Evolutionary conservation across 257 asterid genomes (phyloP).

Genomic region (Sherardia arvensis): DNA sequence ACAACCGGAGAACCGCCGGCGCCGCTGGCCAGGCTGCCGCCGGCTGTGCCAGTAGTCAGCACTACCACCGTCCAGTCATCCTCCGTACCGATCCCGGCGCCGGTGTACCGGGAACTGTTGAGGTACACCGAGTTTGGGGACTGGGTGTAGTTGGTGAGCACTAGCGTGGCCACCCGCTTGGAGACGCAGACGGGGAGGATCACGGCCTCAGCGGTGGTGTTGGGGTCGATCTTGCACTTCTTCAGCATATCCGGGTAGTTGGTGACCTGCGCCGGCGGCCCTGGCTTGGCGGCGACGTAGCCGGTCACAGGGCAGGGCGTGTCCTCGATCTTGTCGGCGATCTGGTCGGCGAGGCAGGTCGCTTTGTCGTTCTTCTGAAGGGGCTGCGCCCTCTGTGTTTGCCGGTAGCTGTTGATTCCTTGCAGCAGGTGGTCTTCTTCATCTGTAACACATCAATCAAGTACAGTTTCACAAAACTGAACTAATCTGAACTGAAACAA

Average conservation of each 20-base stretch:
- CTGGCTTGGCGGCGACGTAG: conserved; percentile 2
- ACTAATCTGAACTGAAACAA: too few species aligned
- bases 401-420: conserved; percentile 69
- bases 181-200: conserved; percentile 74
- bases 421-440: conserved; percentile 49
- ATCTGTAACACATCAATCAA: conserved; percentile 20
- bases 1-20: conserved; percentile 1
- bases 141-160: conserved; percentile 68
- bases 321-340: conserved; percentile 42
- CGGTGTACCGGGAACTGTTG: conserved; percentile 47
- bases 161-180: conserved; percentile 45
- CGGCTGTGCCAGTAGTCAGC: conserved; percentile 44
- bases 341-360: conserved; percentile 46
- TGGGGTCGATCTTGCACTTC: conserved; percentile 52
- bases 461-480: too few species aligned
- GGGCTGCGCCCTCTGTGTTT: conserved; percentile 23
- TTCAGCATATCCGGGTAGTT: conserved; percentile 31
- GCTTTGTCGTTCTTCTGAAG: conserved; percentile 58
- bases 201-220: conserved; percentile 49
- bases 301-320: conserved; percentile 27
- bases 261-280: conserved; percentile 26
- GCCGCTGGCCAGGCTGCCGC: conserved; percentile 48
- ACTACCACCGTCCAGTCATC: conserved; percentile 76
- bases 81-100: conserved; percentile 57
- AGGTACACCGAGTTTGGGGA: conserved; percentile 37